phyloP scores from a whole-genome alignment of 192 early-diverging fungal genomes.

The Coemansia sp. region DNA sequence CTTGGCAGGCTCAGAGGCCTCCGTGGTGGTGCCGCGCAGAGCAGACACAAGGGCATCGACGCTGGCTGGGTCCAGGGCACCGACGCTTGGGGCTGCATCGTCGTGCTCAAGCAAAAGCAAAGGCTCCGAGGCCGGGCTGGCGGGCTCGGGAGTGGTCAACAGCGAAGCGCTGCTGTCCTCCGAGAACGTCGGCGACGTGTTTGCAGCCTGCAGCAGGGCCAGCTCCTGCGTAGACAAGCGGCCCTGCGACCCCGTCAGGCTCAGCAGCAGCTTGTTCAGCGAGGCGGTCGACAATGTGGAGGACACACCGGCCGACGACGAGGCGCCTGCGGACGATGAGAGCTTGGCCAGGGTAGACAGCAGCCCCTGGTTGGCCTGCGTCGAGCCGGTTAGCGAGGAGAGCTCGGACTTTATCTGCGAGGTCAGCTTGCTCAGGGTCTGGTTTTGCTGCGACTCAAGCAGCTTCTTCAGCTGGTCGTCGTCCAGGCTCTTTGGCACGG shows the following conservation, averaged over 20 bases:
- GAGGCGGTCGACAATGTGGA: constrained; percentile 11
- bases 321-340: not conserved
- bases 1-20: not conserved
- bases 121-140: constrained; percentile 12
- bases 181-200: not conserved
- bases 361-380: constrained; percentile 21
- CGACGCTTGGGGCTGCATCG: not conserved
- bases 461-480: constrained; percentile 53
- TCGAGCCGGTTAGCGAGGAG: not conserved
- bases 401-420: constrained; percentile 24
- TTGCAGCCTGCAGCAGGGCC: constrained; percentile 27
- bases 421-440: constrained; percentile 8
- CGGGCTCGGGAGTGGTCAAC: constrained; percentile 22
- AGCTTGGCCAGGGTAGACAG: constrained; percentile 30
- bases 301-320: not conserved
- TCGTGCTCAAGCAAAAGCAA: constrained; percentile 8
- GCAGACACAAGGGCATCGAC: constrained; percentile 36
- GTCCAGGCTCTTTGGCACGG: constrained; percentile 49
- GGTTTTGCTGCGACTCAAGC: constrained; percentile 34
- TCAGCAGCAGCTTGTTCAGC: constrained; percentile 24
- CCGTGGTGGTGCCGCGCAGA: constrained; percentile 25
- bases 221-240: constrained; percentile 39
- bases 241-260: constrained; percentile 28
- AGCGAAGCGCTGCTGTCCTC: not conserved
- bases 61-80: constrained; percentile 26